Evolutionary conservation across 1,284 basidiomycete species (phyloP).

Genomic region (Malassezia obtusa): DNA sequence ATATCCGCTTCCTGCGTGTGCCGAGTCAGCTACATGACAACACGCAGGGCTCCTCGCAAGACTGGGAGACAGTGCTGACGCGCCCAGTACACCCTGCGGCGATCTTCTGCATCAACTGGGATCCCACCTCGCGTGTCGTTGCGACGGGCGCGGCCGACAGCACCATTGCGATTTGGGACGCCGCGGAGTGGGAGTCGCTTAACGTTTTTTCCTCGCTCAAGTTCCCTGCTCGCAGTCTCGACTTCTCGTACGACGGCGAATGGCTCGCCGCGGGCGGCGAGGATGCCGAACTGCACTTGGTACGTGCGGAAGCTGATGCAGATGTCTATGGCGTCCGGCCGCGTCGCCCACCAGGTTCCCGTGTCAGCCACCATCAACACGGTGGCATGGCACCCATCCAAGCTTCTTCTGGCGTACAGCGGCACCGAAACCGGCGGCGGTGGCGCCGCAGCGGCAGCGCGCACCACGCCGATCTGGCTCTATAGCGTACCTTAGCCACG

Average conservation of each 20-base stretch:
- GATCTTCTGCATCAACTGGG: conserved; percentile 34
- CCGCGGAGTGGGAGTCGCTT: conserved; percentile 18
- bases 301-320: neutral
- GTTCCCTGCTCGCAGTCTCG: conserved; percentile 28
- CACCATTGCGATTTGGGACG: conserved; percentile 30
- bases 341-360: conserved; percentile 2
- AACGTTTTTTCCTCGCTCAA: conserved; percentile 23
- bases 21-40: neutral
- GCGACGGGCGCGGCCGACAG: conserved; percentile 31
- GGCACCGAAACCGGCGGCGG: conserved; percentile 3
- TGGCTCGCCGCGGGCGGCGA: conserved; percentile 37
- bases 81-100: conserved; percentile 28
- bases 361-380: conserved; percentile 12
- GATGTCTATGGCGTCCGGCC: conserved; percentile 7
- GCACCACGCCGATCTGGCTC: conserved; percentile 14
- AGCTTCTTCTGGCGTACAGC: conserved; percentile 10
- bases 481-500: conserved; percentile 10
- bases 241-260: conserved; percentile 41
- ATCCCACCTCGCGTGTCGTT: conserved; percentile 26
- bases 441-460: neutral
- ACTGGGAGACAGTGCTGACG: conserved; percentile 20
- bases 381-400: conserved; percentile 14
- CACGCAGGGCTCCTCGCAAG: neutral
- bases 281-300: conserved; percentile 17
- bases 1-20: conserved; percentile 15